Evolutionary conservation across 805 yeast species (phyloP), one percentile per base, ranked within the genome.

Genomic region (Yarrowia osloensis): DNA sequence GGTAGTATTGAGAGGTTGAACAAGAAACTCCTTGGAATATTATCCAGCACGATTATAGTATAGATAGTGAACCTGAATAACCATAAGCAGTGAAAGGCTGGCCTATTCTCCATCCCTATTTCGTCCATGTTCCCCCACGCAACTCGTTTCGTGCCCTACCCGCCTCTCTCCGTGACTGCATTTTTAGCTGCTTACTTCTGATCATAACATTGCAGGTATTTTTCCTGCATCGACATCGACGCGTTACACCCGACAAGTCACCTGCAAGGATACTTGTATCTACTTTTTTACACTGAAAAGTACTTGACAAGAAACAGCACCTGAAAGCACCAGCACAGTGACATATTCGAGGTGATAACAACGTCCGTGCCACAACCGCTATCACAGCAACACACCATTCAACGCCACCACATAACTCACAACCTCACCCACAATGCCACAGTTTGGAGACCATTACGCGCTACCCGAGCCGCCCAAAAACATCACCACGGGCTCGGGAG

Each of bases 371-470:
- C n/a, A n/a, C n/a, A n/a, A n/a, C n/a, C n/a, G n/a, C n/a, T n/a
- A n/a, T n/a, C 7, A 17, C 40, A 35, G 6, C 7, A 13, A 13
- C 40, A 35, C 40, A n/a, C n/a, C n/a, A n/a, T n/a, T n/a, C n/a
- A 35, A 17, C 19, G 37, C 13, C 37, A 33, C 21, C 22, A n/a
- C n/a, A n/a, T 9, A 9, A 40, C 17, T 8, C 22, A 5, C 44
- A 21, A 26, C 44, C 33, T 44, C 49, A 40, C 37, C 47, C 3
- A 33, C 44, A 33, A 61, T 61, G 66, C 66, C 66, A 1, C 66
- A 44, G 33, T 61, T 61, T 35, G 66, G 66, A 21, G 66, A 44
- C 33, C 66, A 61, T 44, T 61, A 61, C 54, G 63, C 63, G 26
- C 49, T 57, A 2, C 63, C 63, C 19, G 63, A 57, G 28, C 49